These are phyloP conservation scores for Huntiella savannae DNA, from an alignment of 2,329 filamentous ascomycete genomes.

Conservation along the genomic window DNA sequence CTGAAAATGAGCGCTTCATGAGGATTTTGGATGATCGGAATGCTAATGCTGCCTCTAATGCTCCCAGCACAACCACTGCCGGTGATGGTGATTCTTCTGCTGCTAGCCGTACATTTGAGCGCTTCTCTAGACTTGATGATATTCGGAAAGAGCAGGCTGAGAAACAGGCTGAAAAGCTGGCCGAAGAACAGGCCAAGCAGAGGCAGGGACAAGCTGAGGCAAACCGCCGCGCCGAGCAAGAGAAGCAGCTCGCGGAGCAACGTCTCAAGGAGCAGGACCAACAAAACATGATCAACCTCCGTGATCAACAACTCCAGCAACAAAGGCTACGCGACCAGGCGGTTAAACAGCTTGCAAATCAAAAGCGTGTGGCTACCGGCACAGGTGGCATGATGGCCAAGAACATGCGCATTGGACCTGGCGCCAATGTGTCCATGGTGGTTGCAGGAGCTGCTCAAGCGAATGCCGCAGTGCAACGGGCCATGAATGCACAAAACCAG, in stretches of 20 bases:
- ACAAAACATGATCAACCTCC: conserved; percentile 12
- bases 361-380: conserved; percentile 13
- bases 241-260: conserved; percentile 16
- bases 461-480: not conserved
- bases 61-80: conserved; percentile 37
- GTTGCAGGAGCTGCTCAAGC: conserved; percentile 18
- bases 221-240: conserved; percentile 26
- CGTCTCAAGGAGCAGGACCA: conserved; percentile 15
- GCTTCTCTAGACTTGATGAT: conserved; percentile 77
- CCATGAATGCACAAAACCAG: not conserved
- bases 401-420: conserved; percentile 5
- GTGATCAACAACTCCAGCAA: conserved; percentile 15
- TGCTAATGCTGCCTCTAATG: conserved; percentile 37
- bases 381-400: conserved; percentile 19
- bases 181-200: conserved; percentile 37
- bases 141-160: conserved; percentile 65
- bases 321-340: conserved; percentile 20
- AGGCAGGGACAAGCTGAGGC: conserved; percentile 27
- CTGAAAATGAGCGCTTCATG: conserved; percentile 82
- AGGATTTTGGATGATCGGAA: conserved; percentile 75
- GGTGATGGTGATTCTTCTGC: conserved; percentile 56
- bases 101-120: conserved; percentile 56
- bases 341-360: conserved; percentile 18
- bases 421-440: conserved; percentile 13
- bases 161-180: conserved; percentile 56